Evolutionary conservation across 768 basidiomycete genomes (phyloP).

Genomic region (Rubroboletus satanas): DNA sequence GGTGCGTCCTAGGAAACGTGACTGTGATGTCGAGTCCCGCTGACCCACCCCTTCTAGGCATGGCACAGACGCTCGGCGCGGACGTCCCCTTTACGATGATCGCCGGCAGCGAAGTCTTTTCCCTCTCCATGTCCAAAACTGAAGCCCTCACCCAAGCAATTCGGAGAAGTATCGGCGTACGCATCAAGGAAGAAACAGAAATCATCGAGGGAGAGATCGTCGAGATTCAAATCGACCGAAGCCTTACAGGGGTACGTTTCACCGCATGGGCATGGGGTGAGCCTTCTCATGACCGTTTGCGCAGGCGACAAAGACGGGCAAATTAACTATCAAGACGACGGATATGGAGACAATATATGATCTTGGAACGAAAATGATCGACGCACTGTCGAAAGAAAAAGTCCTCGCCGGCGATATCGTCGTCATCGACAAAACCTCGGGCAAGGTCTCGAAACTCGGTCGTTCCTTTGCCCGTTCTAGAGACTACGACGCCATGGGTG

Average conservation of each 20-base stretch:
- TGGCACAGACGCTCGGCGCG: slow-evolving; percentile 91
- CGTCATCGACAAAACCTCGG: slow-evolving; percentile 95
- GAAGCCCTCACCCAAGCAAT: slow-evolving; percentile 97
- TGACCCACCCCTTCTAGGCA: slow-evolving; percentile 47
- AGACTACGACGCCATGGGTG: slow-evolving; percentile 99
- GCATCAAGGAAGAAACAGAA: slow-evolving; percentile 97
- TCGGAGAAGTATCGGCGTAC: slow-evolving; percentile 91
- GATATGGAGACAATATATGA: slow-evolving; percentile 99
- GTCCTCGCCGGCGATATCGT: slow-evolving; percentile 93
- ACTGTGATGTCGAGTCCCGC: neutral
- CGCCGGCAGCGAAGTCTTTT: slow-evolving; percentile 96
- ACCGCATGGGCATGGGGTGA: neutral
- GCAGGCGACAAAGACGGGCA: slow-evolving; percentile 96
- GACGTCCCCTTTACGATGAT: slow-evolving; percentile 99
- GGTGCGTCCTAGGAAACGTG: slow-evolving; percentile 45
- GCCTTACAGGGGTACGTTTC: slow-evolving; percentile 80
- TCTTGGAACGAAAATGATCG: slow-evolving; percentile 98
- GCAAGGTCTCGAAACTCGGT: slow-evolving; percentile 94
- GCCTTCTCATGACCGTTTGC: neutral
- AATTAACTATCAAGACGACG: slow-evolving; percentile 94
- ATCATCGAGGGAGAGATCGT: slow-evolving; percentile 98
- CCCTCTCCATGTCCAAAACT: slow-evolving; percentile 96
- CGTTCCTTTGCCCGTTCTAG: slow-evolving; percentile 95
- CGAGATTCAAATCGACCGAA: slow-evolving; percentile 97
- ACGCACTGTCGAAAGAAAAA: slow-evolving; percentile 94